Evolutionary conservation across 2,329 filamentous ascomycete genomes (phyloP), one percentile per base, ranked within the genome.

Genomic region (Parascedosporium putredinis): DNA sequence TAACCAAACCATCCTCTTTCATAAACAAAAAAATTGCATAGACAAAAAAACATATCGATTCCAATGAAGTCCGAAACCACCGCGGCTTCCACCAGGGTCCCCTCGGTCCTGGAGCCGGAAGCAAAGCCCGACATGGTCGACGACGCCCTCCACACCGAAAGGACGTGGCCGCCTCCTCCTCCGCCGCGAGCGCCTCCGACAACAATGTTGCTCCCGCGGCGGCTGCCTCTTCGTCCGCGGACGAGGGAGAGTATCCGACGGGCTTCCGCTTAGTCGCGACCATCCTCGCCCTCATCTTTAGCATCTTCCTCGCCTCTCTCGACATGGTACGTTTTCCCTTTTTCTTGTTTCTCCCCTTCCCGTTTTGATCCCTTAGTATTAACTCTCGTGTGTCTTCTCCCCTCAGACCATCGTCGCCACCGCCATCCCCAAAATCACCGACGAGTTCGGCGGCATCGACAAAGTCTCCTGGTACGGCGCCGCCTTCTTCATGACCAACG

Each of bases 381-480:
- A 12, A 31, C 27, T 31, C 6, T 7, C 27, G 12, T 12, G 27
- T 12, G 12, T 31, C 27, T 7, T 31, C 27, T 7, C 12, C 27
- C 27, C 27, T n/a, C 6, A 74, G 70, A 77, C 74, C 12, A 78
- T 78, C 50, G 70, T 78, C n/a, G 73, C 73, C 3, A 78, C 74
- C 0, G 75, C 74, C 8, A 76, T 79, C 36, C 75, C 75, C 8
- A 73, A 72, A 53, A 78, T 79, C 56, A 77, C 75, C 1, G 70
- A 69, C 54, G 68, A 74, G 36, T 74, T 76, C 62, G 64, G 73
- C 51, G 66, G 71, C 45, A 67, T 78, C 16, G 66, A 69, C 31
- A 72, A 78, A 53, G 70, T 78, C 10, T 72, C 73, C 20, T 83
- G 79, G 79, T 82, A 82, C 55, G 76, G 75, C 2, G 69, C 74